phyloP scores from a whole-genome alignment of 257 asterid species.

The Jacaranda copaia region DNA sequence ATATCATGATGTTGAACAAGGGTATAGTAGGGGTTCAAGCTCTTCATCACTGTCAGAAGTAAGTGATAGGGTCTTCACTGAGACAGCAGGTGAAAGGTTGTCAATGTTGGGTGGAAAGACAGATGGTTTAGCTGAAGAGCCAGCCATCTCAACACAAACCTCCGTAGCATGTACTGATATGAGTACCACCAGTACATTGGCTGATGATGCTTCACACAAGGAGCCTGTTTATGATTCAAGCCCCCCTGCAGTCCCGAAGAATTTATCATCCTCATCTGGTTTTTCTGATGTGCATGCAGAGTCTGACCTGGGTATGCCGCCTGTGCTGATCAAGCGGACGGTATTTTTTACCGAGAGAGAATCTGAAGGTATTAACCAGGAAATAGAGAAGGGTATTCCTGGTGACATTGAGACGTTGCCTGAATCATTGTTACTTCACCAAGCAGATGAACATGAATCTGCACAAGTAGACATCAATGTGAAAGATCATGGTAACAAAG shows the following conservation, averaged over 20 bases:
- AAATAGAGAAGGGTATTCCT: constrained; percentile 20
- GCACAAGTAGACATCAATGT: constrained; percentile 26
- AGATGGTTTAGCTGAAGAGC: constrained; percentile 34
- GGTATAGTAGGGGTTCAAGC: constrained; percentile 50
- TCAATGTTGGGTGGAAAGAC: constrained; percentile 37
- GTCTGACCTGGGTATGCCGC: constrained; percentile 39
- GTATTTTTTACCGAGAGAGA: constrained; percentile 48
- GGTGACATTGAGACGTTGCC: constrained; percentile 12
- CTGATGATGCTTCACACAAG: constrained; percentile 46
- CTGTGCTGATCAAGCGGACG: constrained; percentile 43
- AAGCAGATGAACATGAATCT: constrained; percentile 36
- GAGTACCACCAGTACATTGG: constrained; percentile 23
- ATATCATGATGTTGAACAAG: constrained; percentile 26
- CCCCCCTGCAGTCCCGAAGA: constrained; percentile 52
- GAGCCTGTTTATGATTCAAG: constrained; percentile 84
- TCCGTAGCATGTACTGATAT: constrained; percentile 43
- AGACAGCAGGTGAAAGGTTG: constrained; percentile 39
- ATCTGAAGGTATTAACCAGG: constrained; percentile 34
- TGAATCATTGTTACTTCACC: constrained; percentile 18
- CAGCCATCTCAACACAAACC: constrained; percentile 34
- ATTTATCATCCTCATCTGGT: constrained; percentile 46
- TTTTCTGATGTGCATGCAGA: constrained; percentile 52
- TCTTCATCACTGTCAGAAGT: constrained; percentile 62
- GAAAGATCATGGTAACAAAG: constrained; percentile 22
- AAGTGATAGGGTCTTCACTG: constrained; percentile 42